Evolutionary conservation across 1,284 basidiomycete species (phyloP), one percentile per base, ranked within the genome.

Genomic region (Naganishia albida): DNA sequence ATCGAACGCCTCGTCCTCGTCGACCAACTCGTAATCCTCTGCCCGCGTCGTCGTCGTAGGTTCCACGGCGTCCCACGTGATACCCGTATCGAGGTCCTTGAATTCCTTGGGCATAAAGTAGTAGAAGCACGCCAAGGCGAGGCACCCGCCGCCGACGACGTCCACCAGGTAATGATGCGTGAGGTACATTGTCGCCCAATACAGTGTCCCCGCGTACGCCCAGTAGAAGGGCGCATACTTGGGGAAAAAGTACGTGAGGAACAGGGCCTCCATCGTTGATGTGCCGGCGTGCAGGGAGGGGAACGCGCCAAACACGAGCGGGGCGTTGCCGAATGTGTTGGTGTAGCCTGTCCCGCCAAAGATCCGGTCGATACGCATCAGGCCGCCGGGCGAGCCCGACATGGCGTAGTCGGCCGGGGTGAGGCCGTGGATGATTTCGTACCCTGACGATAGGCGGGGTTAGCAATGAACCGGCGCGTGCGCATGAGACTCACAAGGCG

Each of bases 121-220:
- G 81, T 95, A 97, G 83, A 98, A 99, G 74, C 85, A 88, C 15
- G 86, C 84, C 16, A 89, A 88, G 23, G 93, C 88, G 65, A 99
- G 84, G 75, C 93, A 96, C 0, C 91, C 91, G 7, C 95, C 95
- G 2, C 88, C 91, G 42, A 94, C 91, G 71, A 98, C 88, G 75
- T 99, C 96, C 79, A 99, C 92, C 71, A 98, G 87, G 82, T 98
- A 99, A 81, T 98, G 93, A 77, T 96, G 93, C 6, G 90, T 92
- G 71, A 95, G 87, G 82, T 96, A 96, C 95, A 99, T 99, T 39
- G 95, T 99, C 26, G 90, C 88, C 95, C 94, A 98, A 79, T 96
- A 99, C 1, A 99, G 84, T 39, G 92, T 81, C n/a, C 85, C 87
- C 1, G 87, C 87, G 78, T 99, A 98, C 0, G 80, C 81, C 92